Conservation (phyloP, 768 basidiomycete species). For the Fomitopsis serialis region DNA sequence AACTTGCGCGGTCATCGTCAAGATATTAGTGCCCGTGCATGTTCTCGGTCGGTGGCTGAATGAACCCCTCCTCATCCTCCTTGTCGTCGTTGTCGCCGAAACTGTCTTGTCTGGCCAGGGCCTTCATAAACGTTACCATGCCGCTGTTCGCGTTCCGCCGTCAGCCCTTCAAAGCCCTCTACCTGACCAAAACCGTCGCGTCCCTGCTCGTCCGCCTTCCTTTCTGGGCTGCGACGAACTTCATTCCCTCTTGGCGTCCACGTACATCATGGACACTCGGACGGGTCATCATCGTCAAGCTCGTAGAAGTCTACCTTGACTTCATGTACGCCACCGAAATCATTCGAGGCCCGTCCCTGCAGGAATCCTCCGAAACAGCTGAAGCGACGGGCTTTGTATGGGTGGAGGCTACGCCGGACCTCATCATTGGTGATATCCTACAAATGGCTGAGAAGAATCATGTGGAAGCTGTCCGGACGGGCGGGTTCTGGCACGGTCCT, state of each 20-base stretch:
- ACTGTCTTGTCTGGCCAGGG: too few species aligned
- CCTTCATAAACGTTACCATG: too few species aligned
- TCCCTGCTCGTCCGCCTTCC: slow-evolving; percentile 1
- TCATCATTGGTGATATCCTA: slow-evolving; percentile 20
- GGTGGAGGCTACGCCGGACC: slow-evolving; percentile 28
- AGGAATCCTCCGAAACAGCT: background rate
- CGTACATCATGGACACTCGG: slow-evolving; percentile 7
- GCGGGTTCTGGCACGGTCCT: too few species aligned
- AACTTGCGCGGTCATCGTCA: too few species aligned
- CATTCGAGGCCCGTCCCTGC: background rate
- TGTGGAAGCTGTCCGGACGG: too few species aligned
- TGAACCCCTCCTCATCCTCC: too few species aligned
- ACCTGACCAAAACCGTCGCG: background rate
- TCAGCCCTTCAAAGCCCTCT: background rate
- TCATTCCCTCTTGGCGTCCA: background rate
- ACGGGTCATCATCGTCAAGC: slow-evolving; percentile 1
- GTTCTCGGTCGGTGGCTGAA: too few species aligned
- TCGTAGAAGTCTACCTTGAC: background rate
- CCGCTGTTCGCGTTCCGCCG: background rate
- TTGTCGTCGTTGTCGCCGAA: too few species aligned
- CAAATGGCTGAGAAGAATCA: too few species aligned
- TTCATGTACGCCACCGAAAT: background rate
- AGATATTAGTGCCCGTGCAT: too few species aligned
- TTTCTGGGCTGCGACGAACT: background rate
- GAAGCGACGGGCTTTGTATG: slow-evolving; percentile 18